These are phyloP conservation scores for Podosphaera fusca DNA, from an alignment of 2,329 filamentous ascomycete genomes.

Conservation along the genomic window DNA sequence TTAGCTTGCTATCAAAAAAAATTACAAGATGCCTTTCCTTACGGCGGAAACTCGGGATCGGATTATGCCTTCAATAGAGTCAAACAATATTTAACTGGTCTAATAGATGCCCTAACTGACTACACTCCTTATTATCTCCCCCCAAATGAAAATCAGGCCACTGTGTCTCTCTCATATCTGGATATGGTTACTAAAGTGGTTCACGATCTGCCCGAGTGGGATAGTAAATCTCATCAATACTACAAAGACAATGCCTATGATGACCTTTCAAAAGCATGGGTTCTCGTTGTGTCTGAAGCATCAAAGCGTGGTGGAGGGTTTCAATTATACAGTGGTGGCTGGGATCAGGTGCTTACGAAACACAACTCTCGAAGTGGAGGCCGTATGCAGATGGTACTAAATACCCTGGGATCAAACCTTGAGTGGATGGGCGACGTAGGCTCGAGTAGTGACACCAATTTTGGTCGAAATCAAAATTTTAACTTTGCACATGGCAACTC, in stretches of 20 bases:
- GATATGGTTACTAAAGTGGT: constrained; percentile 79
- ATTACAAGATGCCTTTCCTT: constrained; percentile 61
- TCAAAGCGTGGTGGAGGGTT: constrained; percentile 82
- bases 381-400: constrained; percentile 56
- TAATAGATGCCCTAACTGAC: constrained; percentile 76
- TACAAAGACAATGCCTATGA: constrained; percentile 94
- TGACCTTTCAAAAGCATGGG: constrained; percentile 85
- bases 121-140: constrained; percentile 92
- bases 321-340: constrained; percentile 67
- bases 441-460: constrained; percentile 22
- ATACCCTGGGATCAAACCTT: constrained; percentile 49
- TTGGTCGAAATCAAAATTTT: constrained; percentile 38
- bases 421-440: constrained; percentile 45
- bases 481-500: constrained; percentile 29
- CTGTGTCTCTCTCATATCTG: constrained; percentile 63
- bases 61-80: constrained; percentile 94
- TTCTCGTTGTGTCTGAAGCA: constrained; percentile 71
- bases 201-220: constrained; percentile 77
- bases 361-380: constrained; percentile 76
- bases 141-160: constrained; percentile 67
- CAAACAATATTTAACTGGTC: constrained; percentile 51
- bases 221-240: constrained; percentile 65
- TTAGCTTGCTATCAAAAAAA: constrained; percentile 60
- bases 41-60: constrained; percentile 59
- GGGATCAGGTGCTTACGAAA: constrained; percentile 70